Base-by-base conservation (phyloP, 768 basidiomycete species). In the Megacollybia marginata region DNA sequence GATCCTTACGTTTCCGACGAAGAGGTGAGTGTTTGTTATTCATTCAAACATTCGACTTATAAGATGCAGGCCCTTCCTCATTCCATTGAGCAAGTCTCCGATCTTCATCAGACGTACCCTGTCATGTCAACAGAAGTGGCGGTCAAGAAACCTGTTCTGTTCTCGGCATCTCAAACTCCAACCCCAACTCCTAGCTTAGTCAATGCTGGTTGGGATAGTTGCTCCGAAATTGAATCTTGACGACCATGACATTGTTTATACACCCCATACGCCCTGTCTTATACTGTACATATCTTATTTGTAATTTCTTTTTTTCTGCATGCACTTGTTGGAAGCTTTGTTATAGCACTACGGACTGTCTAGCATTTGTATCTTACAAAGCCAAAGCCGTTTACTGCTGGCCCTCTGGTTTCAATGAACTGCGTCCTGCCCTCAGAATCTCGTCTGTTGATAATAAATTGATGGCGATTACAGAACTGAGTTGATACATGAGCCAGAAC, bases 361-460 rank as follows among this genome's bases (percentile, higher is more conserved):
- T 28, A 28, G 23, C 23, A 28, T 28, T n/a, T 28, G 23, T 28
- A 28, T 28, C 23, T 28, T 40, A 40, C 18, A 40, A 15, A 40
- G 38, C 18, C 38, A 8, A n/a, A n/a, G n/a, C n/a, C 9, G 16
- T 31, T 38, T 69, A 75, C 61, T 74, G 71, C 47, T 67, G 70
- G 15, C 85, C 87, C 46, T 92, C 88, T 9, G 89, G 78, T 62
- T 92, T 92, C 60, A 92, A 70, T 46, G 88, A 92, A 65, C 86
- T 90, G 50, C 90, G 85, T 33, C 90, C 90, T 20, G 90, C 90
- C 44, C 90, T 78, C 55, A 98, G 69, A 54, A 98, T 95, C 71
- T 99, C 95, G 67, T 99, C 95, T 34, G 92, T 96, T 32, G 90
- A 93, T 48, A 98, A 69, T 51, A 98, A 73, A 66, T 97, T 98